A percentile compares a stretch with the other conserved stretches of the same genome.
phyloP scores from a whole-genome alignment of 2,329 filamentous ascomycete genomes.

The Trichoderma koningii region DNA sequence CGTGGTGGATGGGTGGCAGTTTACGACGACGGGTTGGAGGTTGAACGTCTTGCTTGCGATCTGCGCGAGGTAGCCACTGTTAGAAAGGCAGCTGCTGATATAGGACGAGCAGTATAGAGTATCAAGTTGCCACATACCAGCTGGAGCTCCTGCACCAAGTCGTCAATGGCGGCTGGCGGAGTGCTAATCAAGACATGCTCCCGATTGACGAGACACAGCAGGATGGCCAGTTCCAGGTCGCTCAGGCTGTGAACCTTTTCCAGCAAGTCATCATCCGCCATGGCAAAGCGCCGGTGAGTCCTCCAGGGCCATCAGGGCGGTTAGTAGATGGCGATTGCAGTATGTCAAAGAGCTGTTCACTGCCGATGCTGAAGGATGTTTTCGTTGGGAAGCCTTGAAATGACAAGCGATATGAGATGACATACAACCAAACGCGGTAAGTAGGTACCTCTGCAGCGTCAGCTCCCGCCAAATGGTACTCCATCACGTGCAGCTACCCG shows the following conservation, averaged over 20 bases:
- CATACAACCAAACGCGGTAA: not conserved
- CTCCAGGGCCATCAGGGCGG: constrained; percentile 35
- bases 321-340: no score
- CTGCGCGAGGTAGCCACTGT: constrained; percentile 41
- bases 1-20: constrained; percentile 72
- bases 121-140: constrained; percentile 51
- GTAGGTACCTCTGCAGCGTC: not conserved
- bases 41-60: constrained; percentile 72
- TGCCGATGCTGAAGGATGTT: not conserved
- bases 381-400: not conserved
- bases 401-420: constrained; percentile 13
- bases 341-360: not conserved
- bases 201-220: constrained; percentile 77
- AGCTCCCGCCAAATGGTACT: not conserved
- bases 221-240: constrained; percentile 82
- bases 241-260: constrained; percentile 75
- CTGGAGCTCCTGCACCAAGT: constrained; percentile 72
- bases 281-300: constrained; percentile 40
- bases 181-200: constrained; percentile 91
- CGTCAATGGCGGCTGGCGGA: constrained; percentile 60
- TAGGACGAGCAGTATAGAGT: no score
- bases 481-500: constrained; percentile 21
- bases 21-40: constrained; percentile 67
- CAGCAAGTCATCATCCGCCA: constrained; percentile 64
- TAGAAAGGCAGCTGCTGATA: no score